Evolutionary conservation across 2,329 filamentous ascomycete genomes (phyloP).

Genomic region (Pseudogymnoascus sp.): DNA sequence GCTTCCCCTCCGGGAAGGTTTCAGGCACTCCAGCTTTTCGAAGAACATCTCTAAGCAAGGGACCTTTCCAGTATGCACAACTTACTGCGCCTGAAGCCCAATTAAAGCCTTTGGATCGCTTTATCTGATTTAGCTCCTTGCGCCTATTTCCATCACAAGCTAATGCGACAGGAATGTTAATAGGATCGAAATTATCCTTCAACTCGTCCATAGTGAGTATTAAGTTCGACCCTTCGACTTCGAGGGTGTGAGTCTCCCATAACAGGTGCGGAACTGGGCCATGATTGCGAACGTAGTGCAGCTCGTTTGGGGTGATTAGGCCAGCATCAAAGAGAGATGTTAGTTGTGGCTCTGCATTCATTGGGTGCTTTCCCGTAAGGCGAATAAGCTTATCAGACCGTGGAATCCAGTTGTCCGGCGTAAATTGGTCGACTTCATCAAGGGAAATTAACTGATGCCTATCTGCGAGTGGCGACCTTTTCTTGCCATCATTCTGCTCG

Average conservation of each 20-base stretch:
- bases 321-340: slow-evolving; percentile 36
- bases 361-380: slow-evolving; percentile 42
- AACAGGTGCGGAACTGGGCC: slow-evolving; percentile 40
- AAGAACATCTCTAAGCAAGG: slow-evolving; percentile 37
- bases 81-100: slow-evolving; percentile 38
- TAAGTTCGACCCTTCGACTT: slow-evolving; percentile 29
- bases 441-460: slow-evolving; percentile 30
- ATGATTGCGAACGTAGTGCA: slow-evolving; percentile 46
- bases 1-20: slow-evolving; percentile 17
- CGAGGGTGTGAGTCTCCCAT: slow-evolving; percentile 41
- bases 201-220: slow-evolving; percentile 36
- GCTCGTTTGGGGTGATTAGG: slow-evolving; percentile 40
- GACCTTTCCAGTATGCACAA: slow-evolving; percentile 43
- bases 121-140: slow-evolving; percentile 41
- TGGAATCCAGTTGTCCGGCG: slow-evolving; percentile 45
- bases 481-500: slow-evolving; percentile 35
- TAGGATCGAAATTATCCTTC: slow-evolving; percentile 32
- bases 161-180: slow-evolving; percentile 40
- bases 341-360: slow-evolving; percentile 41
- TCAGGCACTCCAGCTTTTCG: slow-evolving; percentile 31
- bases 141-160: slow-evolving; percentile 42
- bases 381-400: slow-evolving; percentile 38
- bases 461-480: slow-evolving; percentile 29
- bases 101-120: slow-evolving; percentile 38
- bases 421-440: slow-evolving; percentile 42